Percentiles rank a stretch among this genome's conserved stretches.
Evolutionary conservation across 2,329 filamentous ascomycete species (phyloP).

Genomic region (Botrytis aclada): DNA sequence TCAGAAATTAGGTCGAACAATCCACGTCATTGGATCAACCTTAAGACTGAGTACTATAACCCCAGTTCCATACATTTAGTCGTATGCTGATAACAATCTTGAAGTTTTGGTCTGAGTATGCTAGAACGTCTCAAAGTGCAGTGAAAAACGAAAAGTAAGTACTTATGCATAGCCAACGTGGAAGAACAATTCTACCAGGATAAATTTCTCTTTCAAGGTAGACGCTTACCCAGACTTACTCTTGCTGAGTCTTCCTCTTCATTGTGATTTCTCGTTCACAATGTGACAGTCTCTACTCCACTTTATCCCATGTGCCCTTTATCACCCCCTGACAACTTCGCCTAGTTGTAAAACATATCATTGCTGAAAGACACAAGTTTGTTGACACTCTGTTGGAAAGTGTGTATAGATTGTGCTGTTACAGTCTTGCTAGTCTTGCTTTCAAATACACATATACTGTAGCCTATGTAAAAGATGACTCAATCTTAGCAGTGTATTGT

Average conservation of each 20-base stretch:
- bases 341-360: neutral
- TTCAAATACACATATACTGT: neutral
- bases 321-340: neutral
- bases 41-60: no score
- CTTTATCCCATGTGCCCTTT: neutral
- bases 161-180: neutral
- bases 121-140: neutral
- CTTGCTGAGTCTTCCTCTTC: neutral
- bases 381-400: neutral
- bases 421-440: accelerated
- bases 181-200: neutral
- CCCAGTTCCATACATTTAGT: no score
- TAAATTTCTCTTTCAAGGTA: neutral
- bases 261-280: neutral
- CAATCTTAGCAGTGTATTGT: neutral
- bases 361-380: neutral
- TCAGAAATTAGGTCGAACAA: no score
- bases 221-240: neutral
- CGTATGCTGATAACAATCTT: no score
- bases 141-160: accelerated
- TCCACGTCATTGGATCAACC: no score
- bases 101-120: neutral
- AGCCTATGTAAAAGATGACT: neutral
- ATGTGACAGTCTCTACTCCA: neutral
- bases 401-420: neutral